A percentile compares a stretch with the other conserved stretches of the same genome.
Conservation (phyloP, 2,329 filamentous ascomycete species). For the Aspergillus arachidicola region DNA sequence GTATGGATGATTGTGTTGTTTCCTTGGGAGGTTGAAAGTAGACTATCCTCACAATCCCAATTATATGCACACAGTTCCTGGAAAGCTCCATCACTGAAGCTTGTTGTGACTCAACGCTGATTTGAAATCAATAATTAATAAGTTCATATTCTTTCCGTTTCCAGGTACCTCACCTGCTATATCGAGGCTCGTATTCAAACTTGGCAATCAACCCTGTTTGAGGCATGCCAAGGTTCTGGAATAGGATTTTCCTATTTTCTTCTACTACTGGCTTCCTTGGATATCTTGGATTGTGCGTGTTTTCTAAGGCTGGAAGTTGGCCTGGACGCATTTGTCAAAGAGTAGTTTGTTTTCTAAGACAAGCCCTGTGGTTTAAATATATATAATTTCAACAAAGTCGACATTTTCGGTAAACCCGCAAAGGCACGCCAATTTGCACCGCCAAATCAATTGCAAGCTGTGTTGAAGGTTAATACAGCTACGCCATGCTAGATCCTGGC, state of each 20-base stretch:
- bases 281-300: no score
- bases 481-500: neutral
- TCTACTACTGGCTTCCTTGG: no score
- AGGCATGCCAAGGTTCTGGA: no score
- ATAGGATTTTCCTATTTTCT: no score
- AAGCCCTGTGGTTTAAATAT: neutral
- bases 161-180: neutral
- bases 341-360: accelerated
- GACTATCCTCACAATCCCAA: neutral
- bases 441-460: neutral
- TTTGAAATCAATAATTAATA: neutral
- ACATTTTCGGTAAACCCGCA: neutral
- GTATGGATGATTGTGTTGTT: neutral
- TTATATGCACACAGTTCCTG: neutral
- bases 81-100: neutral
- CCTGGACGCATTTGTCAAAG: neutral
- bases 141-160: neutral
- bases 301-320: neutral
- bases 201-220: neutral
- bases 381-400: neutral
- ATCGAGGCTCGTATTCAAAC: neutral
- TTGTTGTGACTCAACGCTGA: neutral
- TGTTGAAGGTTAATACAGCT: neutral
- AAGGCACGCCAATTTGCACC: neutral
- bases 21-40: neutral